A percentile compares a stretch with the other conserved stretches of the same genome.
These are phyloP conservation scores for Podaxis pistillaris DNA, from an alignment of 768 basidiomycete species.

Conservation along the genomic window DNA sequence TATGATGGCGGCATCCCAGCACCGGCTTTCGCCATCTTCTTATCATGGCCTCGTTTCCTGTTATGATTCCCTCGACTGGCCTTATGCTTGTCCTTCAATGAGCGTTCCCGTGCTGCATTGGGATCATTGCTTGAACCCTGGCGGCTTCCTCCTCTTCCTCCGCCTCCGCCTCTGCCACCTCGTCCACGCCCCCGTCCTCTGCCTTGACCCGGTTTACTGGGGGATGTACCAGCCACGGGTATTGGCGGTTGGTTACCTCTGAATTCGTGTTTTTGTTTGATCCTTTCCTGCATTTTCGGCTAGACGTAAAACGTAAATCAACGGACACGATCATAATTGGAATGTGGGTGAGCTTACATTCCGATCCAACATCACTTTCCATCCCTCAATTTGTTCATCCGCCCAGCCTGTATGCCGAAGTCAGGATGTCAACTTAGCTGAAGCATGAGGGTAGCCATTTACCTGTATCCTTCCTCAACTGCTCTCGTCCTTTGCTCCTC, in stretches of 20 bases:
- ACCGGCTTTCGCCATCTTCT: slow-evolving; percentile 77
- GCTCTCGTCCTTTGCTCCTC: slow-evolving; percentile 61
- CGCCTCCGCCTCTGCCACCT: slow-evolving; percentile 36
- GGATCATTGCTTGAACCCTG: slow-evolving; percentile 34
- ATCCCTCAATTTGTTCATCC: slow-evolving; percentile 90
- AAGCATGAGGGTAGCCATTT: slow-evolving; percentile 14
- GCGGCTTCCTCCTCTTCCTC: slow-evolving; percentile 36
- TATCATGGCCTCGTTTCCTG: slow-evolving; percentile 83
- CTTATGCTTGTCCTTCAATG: slow-evolving; percentile 78
- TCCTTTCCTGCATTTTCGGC: slow-evolving; percentile 68
- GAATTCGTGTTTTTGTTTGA: slow-evolving; percentile 77
- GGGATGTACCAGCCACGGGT: background rate
- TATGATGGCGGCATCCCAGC: slow-evolving; percentile 29
- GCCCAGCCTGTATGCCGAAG: slow-evolving; percentile 50
- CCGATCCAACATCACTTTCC: slow-evolving; percentile 86
- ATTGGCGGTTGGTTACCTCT: slow-evolving; percentile 51
- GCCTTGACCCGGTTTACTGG: slow-evolving; percentile 19
- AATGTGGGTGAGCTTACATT: slow-evolving; percentile 53
- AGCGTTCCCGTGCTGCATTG: slow-evolving; percentile 47
- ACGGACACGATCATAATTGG: background rate
- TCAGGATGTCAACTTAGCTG: background rate
- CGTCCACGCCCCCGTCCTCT: slow-evolving; percentile 23
- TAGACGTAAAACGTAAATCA: slow-evolving; percentile 23
- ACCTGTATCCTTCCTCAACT: slow-evolving; percentile 72
- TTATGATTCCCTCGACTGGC: slow-evolving; percentile 70